Evolutionary conservation across 371 early-diverging fungal species (phyloP), one percentile per base, ranked within the genome.

Genomic region (Blyttiomyces sp.): DNA sequence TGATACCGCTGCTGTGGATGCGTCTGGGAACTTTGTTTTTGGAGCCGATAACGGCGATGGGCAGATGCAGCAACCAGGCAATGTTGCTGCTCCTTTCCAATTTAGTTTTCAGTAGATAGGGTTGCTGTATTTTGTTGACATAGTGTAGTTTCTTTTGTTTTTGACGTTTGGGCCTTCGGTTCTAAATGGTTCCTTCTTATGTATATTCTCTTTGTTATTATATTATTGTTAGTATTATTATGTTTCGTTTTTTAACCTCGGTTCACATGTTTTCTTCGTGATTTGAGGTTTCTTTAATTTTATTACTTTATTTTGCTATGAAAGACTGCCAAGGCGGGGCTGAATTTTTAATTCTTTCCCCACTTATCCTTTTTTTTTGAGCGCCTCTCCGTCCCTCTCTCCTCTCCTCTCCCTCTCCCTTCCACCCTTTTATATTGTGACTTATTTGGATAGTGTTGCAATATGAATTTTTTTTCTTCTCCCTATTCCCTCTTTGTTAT

Each of bases 11-110:
- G 63, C 57, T 11, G 49, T 62, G 17, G 49, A 54, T 13, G 27
- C 28, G 9, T 55, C 63, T 4, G 56, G 56, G 9, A 43, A 28
- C 3, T 62, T 62, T 32, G 43, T 32, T 9, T 62, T 62, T 43
- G 43, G 56, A 19, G 43, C 30, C 31, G 32, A 30, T n/a, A n/a
- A n/a, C n/a, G n/a, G n/a, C 5, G 54, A 61, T 33, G 46, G 35
- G 42, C 42, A 61, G 13, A 7, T 44, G 11, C 51, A 59, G 11
- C 59, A 59, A 31, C 48, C 21, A 2, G 48, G 48, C n/a, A n/a
- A n/a, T n/a, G n/a, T n/a, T n/a, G n/a, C n/a, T n/a, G n/a, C n/a
- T n/a, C n/a, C n/a, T n/a, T n/a, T n/a, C n/a, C n/a, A n/a, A n/a
- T n/a, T n/a, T n/a, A n/a, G n/a, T n/a, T 50, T 31, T 49, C 32